Conservation (phyloP, 2,329 filamentous ascomycete species). For the Trichoderma brevicompactum region DNA sequence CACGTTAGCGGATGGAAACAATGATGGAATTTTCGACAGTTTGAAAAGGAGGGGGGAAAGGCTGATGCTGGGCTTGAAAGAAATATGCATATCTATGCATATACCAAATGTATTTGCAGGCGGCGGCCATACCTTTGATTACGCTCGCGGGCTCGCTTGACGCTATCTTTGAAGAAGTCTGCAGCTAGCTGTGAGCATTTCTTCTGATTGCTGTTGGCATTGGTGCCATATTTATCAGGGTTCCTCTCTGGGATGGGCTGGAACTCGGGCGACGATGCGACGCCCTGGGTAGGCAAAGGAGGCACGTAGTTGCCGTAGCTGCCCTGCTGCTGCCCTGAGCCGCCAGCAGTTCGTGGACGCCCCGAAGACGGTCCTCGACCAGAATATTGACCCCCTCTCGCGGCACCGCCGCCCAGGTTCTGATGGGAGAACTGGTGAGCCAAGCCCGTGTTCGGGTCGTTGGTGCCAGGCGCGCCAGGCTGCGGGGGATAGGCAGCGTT, state of each 20-base stretch:
- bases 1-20: background rate
- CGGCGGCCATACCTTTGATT: constrained; percentile 76
- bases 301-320: constrained; percentile 70
- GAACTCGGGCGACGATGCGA: constrained; percentile 71
- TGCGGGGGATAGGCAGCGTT: constrained; percentile 53
- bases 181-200: constrained; percentile 72
- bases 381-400: constrained; percentile 71
- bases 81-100: background rate
- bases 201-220: constrained; percentile 71
- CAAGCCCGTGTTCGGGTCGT: constrained; percentile 86
- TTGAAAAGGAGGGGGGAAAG: background rate
- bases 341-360: constrained; percentile 83
- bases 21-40: background rate
- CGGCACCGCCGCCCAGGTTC: constrained; percentile 79
- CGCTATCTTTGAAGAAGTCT: constrained; percentile 98
- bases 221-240: constrained; percentile 73
- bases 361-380: constrained; percentile 69
- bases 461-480: constrained; percentile 64
- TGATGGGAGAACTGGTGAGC: constrained; percentile 97
- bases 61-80: background rate
- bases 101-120: too few species aligned
- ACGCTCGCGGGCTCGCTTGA: constrained; percentile 90
- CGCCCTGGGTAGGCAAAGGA: constrained; percentile 64
- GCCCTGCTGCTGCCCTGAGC: constrained; percentile 63
- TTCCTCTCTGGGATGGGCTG: constrained; percentile 81